Evolutionary conservation across 768 basidiomycete genomes (phyloP), one percentile per base, ranked within the genome.

Genomic region (Rhodotorula kratochvilovae): DNA sequence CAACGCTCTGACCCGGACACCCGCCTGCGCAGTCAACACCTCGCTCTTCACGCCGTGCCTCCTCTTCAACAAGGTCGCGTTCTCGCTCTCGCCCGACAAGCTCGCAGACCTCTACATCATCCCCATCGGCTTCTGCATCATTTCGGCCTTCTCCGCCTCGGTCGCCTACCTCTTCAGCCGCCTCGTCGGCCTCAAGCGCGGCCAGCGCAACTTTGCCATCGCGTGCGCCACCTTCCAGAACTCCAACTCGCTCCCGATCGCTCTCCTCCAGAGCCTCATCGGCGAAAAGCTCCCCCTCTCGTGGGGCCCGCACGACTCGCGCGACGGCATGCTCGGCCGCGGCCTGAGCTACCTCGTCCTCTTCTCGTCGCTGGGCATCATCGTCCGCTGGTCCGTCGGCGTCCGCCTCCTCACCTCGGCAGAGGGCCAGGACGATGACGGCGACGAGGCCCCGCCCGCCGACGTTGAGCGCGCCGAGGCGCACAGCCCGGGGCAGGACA

Each of bases 161-260:
- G 84, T 90, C 0, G 88, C 91, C 0, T 88, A 84, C 75, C 66
- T 81, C 2, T 81, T 97, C 27, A 87, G 88, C 0, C 85, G 80
- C 68, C 33, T 88, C 3, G 87, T 89, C 78, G 81, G 87, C 36
- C 81, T 99, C 35, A 89, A 86, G 71, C 82, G 82, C 61, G 89
- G 89, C 0, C 95, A 98, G 82, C 84, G 86, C 89, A 89, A 71
- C 60, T 84, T 81, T n/a, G 63, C 62, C n/a, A 45, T 77, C 61
- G 77, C 78, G 11, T 76, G 74, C 61, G 74, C 78, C 21, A 72
- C 58, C 39, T 74, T 74, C 54, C 77, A 92, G 89, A 95, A 93
- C 80, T 91, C 90, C 5, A 97, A 97, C 79, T 91, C 91, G 0
- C 86, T 99, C 11, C 95, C 95, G 0, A 91, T 97, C 69, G 95